Conservation (phyloP, 2,329 filamentous ascomycete species). For the Aspergillus floridensis region DNA sequence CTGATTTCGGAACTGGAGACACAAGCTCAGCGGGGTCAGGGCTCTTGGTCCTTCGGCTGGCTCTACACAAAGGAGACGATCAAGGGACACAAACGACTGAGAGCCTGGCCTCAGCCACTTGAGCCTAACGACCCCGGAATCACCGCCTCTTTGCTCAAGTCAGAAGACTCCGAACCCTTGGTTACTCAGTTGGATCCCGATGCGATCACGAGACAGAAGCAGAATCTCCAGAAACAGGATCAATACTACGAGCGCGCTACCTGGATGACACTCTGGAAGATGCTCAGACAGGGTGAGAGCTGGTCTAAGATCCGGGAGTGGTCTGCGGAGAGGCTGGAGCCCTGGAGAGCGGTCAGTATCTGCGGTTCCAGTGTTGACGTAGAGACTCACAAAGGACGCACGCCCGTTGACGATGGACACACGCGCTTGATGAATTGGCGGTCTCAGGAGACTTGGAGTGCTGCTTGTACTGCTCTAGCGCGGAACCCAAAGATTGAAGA, state of each 20-base stretch:
- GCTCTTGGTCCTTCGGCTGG: conserved; percentile 85
- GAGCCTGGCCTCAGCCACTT: conserved; percentile 63
- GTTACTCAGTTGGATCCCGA: conserved; percentile 92
- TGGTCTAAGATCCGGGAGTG: conserved; percentile 75
- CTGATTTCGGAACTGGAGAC: conserved; percentile 73
- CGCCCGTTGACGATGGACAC: conserved; percentile 35
- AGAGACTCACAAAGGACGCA: conserved; percentile 26
- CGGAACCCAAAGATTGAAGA: conserved; percentile 65
- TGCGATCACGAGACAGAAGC: conserved; percentile 73
- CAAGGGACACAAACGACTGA: conserved; percentile 81
- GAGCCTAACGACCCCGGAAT: conserved; percentile 61
- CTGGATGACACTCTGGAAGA: conserved; percentile 92
- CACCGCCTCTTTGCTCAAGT: conserved; percentile 56
- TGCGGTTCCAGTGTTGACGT: conserved; percentile 54
- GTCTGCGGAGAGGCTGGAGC: conserved; percentile 80
- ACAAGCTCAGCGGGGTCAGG: conserved; percentile 69
- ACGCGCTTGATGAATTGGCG: conserved; percentile 44
- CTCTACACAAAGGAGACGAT: conserved; percentile 86
- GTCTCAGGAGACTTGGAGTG: conserved; percentile 39
- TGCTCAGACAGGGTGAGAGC: conserved; percentile 78
- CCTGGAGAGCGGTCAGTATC: conserved; percentile 83
- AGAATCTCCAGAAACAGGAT: conserved; percentile 76
- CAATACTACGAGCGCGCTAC: conserved; percentile 85
- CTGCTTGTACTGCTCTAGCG: conserved; percentile 48
- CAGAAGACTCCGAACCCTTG: conserved; percentile 61